Evolutionary conservation across 176 grass and related monocot species (phyloP).

Genomic region (Lolium perenne): DNA sequence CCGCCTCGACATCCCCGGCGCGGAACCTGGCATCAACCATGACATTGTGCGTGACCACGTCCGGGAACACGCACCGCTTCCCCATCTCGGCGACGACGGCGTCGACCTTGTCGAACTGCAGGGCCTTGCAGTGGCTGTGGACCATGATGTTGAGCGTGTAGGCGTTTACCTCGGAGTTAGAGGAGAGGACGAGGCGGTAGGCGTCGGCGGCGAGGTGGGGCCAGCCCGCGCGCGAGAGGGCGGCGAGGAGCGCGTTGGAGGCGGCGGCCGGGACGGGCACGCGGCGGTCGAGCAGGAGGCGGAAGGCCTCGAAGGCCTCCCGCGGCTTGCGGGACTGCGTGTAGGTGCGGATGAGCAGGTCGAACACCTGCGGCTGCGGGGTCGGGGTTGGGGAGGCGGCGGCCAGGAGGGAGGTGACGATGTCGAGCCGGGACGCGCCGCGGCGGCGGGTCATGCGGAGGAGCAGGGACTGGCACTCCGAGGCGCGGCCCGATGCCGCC

Average conservation of each 20-base stretch:
- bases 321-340: conserved; percentile 84
- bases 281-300: conserved; percentile 54
- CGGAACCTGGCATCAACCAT: conserved; percentile 75
- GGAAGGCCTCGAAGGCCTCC: conserved; percentile 85
- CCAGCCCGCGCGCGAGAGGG: conserved; percentile 76
- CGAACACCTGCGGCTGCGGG: conserved; percentile 62
- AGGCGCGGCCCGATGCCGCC: conserved; percentile 51
- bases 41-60: conserved; percentile 90
- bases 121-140: conserved; percentile 74
- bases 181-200: conserved; percentile 66
- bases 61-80: conserved; percentile 69
- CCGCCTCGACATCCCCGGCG: conserved; percentile 53
- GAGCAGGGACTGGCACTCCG: conserved; percentile 79
- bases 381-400: conserved; percentile 34
- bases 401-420: conserved; percentile 54
- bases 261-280: conserved; percentile 61
- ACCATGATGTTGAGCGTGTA: conserved; percentile 97
- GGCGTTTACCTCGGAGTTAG: conserved; percentile 55
- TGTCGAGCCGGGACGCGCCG: conserved; percentile 60
- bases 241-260: conserved; percentile 79
- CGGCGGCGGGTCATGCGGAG: conserved; percentile 86
- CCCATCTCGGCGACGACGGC: conserved; percentile 70
- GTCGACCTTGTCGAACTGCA: conserved; percentile 57
- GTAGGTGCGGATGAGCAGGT: conserved; percentile 96
- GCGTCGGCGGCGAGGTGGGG: conserved; percentile 63